Evolutionary conservation across 2,329 filamentous ascomycete genomes (phyloP), one percentile per base, ranked within the genome.

Genomic region (Fusarium staphyleae): DNA sequence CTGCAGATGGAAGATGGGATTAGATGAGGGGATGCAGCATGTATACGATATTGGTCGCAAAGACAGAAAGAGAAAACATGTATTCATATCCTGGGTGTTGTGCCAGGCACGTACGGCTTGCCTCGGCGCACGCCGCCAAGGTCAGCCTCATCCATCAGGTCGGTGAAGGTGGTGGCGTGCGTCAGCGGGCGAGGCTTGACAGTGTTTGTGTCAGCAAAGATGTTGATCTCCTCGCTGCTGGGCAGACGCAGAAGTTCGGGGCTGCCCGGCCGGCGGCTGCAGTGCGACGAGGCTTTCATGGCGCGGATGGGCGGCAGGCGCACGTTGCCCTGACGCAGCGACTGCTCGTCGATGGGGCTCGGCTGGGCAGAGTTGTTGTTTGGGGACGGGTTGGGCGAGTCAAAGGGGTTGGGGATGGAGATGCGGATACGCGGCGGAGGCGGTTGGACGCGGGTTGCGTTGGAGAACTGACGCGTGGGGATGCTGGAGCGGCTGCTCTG

Each of bases 211-310:
- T 82, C 81, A 1, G 78, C 78, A 51, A 81, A 83, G 8, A 84
- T 73, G 56, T 81, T 78, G 67, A 84, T 83, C 69, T 77, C 78
- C 66, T 80, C 77, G 44, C 71, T 75, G 62, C 76, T 80, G 3
- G 74, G 73, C 55, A 79, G 75, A n/a, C 75, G 70, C 37, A 74
- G 70, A 43, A 75, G 50, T 33, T 68, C 62, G 14, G 73, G 75
- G 26, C 72, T 75, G 30, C 55, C 62, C 28, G 67, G 62, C 11
- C 53, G 62, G 22, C 63, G 62, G 30, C 67, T 66, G 29, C 49
- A 48, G 16, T 63, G 58, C 14, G 62, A 65, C 2, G 66, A 67
- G 5, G 65, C 59, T 45, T 69, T 72, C 75, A 78, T 77, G 34
- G 67, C 62, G 36, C 76, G 73, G 57, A 79, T 77, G 12, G 77